Evolutionary conservation across 2,329 filamentous ascomycete species (phyloP), one percentile per base, ranked within the genome.

Genomic region (Rhynchosporium secalis): DNA sequence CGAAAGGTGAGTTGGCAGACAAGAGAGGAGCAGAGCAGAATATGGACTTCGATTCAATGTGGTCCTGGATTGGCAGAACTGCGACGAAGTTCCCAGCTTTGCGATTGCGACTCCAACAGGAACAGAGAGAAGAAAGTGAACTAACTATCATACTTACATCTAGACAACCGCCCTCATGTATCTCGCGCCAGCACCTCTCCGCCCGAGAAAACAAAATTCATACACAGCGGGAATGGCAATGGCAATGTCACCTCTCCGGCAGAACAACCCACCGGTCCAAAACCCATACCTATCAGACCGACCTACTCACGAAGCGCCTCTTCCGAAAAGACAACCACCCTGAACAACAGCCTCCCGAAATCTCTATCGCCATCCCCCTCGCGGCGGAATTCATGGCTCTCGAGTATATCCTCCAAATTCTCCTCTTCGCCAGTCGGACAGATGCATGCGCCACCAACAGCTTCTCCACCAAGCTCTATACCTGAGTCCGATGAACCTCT

Each of bases 361-460:
- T 45, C 64, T 3, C 60, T 56, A 38, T 67, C 71, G 8, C 60
- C 66, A 1, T 68, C 70, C 9, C 63, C 68, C 2, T 58, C 64
- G 8, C 62, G 92, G 67, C 78, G 86, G 60, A 88, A 87, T 65
- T 96, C 93, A 13, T 99, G 95, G 95, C 93, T 98, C 72, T 91
- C 91, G 61, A 96, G 87, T 72, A 86, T 98, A 68, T 96, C 92
- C 67, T 94, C 91, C 68, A 97, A 96, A 74, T 96, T 98, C 78
- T 92, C 90, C 2, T 86, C 86, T 33, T 79, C 79, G 20, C 75
- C 81, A 70, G 67, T 71, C 28, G 1, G 49, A 36, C 31, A 40
- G 28, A 41, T 52, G 9, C 43, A 43, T 46, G 45, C 45, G 28
- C 36, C 49, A 13, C 69, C 73, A 0, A 60, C 56, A 40, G 49